A percentile compares a stretch with the other conserved stretches of the same genome.
Conservation (phyloP, 129 eudicot genomes). For the Chrysanthemum makinoi region DNA sequence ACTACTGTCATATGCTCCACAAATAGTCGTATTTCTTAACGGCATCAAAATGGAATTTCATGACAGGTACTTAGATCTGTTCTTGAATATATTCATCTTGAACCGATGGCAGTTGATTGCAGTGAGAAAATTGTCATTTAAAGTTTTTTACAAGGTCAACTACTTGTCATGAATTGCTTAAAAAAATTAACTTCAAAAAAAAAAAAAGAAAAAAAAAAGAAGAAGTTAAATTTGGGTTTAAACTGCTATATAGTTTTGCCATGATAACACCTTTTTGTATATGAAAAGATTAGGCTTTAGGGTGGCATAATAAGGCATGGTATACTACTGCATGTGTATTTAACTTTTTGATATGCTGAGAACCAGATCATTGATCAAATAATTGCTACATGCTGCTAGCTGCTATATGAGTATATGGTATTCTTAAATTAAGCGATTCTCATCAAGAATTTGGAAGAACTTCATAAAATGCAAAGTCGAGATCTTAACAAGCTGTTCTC, state of each 20-base stretch:
- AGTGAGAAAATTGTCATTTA: no score
- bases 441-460: neutral
- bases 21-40: conserved; percentile 33
- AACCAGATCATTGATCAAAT: neutral
- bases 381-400: conserved; percentile 4
- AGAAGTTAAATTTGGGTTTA: neutral
- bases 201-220: no score
- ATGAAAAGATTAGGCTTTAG: neutral
- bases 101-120: conserved; percentile 15
- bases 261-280: neutral
- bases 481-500: neutral
- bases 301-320: neutral
- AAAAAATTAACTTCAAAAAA: neutral
- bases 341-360: neutral
- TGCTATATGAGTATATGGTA: neutral
- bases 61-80: conserved; percentile 33
- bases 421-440: neutral
- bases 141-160: neutral
- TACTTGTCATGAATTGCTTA: neutral
- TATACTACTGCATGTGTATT: neutral
- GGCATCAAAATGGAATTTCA: conserved; percentile 26
- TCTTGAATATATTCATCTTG: conserved; percentile 15
- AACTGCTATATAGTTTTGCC: conserved; percentile 1
- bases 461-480: neutral
- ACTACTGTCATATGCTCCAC: conserved; percentile 35